Evolutionary conservation across 176 grass and related monocot species (phyloP), one percentile per base, ranked within the genome.

Genomic region (Aegilops speltoides): DNA sequence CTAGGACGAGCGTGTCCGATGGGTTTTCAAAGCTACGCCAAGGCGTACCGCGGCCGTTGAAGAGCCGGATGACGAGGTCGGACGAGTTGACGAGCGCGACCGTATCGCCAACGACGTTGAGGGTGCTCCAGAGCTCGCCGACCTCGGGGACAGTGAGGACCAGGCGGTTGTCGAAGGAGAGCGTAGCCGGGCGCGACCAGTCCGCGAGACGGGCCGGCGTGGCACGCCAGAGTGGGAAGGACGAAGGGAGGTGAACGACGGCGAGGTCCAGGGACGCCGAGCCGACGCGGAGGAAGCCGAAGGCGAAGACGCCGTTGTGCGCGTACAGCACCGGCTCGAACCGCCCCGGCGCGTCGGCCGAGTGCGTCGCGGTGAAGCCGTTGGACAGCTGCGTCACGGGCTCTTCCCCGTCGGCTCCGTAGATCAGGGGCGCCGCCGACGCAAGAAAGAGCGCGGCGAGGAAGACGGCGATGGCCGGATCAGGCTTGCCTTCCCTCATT

Each of bases 1-100:
- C 85, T 46, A 90, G 70, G 46, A 97, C 92, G 1, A 97, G 92
- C 14, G 94, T 97, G 80, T 94, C 88, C 3, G 88, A 92, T 7
- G 89, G 92, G 74, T 61, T 14, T 48, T 89, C 50, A 81, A 97
- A 94, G 86, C 92, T 94, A 23, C 90, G 90, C 94, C 94, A 97
- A 24, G 84, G 14, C 23, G 38, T 38, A 0, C 2, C 3, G 6
- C 22, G 25, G n/a, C 8, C 9, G 19, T 63, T 77, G 69, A 73
- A 85, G 2, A 62, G 76, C 40, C 28, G 85, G 13, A 87, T 36
- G 52, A 97, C 67, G 26, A 97, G 90, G 46, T 92, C 92, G 16
- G 92, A 97, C 1, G 90, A 92, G 83, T 94, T 85, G 36, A 85
- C 86, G 5, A 97, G 90, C 64, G 32, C 50, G 14, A 91, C 70